phyloP scores from a whole-genome alignment of 2,329 filamentous ascomycete species.

The Aspergillus versicolor region DNA sequence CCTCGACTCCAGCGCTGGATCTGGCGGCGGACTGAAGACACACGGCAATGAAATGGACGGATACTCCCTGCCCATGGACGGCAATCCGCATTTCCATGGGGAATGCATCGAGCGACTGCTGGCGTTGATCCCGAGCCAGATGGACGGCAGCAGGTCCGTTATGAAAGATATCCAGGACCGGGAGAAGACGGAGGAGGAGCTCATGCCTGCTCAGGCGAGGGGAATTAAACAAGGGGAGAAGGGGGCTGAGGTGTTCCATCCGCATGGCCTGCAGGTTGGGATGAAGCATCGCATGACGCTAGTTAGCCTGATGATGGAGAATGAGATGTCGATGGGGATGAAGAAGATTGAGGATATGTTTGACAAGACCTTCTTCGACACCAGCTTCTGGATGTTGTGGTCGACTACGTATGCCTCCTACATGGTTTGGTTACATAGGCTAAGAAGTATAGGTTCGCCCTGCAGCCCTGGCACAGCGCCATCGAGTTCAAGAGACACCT shows the following conservation, averaged over 20 bases:
- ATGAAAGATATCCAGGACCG: slow-evolving; percentile 7
- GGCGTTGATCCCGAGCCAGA: slow-evolving; percentile 25
- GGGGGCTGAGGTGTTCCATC: slow-evolving; percentile 9
- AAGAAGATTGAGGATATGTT: slow-evolving; percentile 32
- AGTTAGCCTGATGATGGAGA: slow-evolving; percentile 18
- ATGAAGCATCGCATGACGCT: slow-evolving; percentile 20
- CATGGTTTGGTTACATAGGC: background rate
- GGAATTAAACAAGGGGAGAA: background rate
- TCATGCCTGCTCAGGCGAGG: slow-evolving; percentile 3
- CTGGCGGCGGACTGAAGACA: slow-evolving; percentile 35
- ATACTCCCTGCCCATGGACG: slow-evolving; percentile 35
- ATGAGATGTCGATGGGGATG: slow-evolving; percentile 23
- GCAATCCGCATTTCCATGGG: slow-evolving; percentile 36
- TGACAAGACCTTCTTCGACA: slow-evolving; percentile 19
- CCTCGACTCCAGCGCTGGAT: slow-evolving; percentile 29
- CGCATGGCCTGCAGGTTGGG: slow-evolving; percentile 8
- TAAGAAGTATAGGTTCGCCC: slow-evolving; percentile 14
- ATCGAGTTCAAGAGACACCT: slow-evolving; percentile 25
- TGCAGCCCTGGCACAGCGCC: slow-evolving; percentile 24
- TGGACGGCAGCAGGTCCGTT: background rate
- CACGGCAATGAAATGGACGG: slow-evolving; percentile 30
- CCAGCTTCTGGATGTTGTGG: slow-evolving; percentile 25
- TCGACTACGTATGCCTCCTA: slow-evolving; percentile 17
- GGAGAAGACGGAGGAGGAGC: slow-evolving; percentile 6
- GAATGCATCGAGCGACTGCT: slow-evolving; percentile 36